Base-by-base conservation (phyloP, 2,329 filamentous ascomycete genomes). In the Dendryphion nanum region DNA sequence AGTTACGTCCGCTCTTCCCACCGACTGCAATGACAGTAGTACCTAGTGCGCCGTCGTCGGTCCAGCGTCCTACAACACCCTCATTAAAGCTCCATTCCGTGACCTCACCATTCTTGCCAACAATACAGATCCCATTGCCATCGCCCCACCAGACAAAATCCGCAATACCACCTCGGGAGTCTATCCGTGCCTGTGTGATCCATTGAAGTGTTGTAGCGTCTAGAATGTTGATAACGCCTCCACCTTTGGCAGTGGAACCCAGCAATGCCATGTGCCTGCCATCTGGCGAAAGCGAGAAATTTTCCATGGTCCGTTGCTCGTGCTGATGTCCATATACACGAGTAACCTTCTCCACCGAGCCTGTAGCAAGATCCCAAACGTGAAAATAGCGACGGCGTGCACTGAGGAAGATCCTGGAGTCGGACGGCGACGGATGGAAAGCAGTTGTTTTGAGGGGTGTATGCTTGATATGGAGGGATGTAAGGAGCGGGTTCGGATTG, bases 141-240 rank as follows among this genome's bases (percentile, higher is more conserved):
- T 88, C 82, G 37, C 81, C 77, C 90, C 90, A 96, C 93, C 93
- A 98, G 1, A 81, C 82, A 57, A 96, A 94, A 64, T 96, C 91
- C 1, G 88, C 85, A 33, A 97, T 83, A 24, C 90, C 90, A 35
- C 89, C 83, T 33, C 80, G 77, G 48, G 86, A 85, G 56, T 96
- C 88, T 31, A 96, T 75, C 26, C 90, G 79, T 12, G 86, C 88
- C 48, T 91, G 83, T 0, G 85, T 80, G 32, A 89, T 74, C 91
- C 91, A 97, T 69, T 96, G 91, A 59, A 86, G 82, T 0, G 90
- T 91, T 17, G 70, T 73, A 2, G 85, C 82, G 67, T 85, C 85
- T 18, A 98, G 71, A 17, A 98, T 73, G 64, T 95, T 96, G 67
- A 98, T 78, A 37, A 88, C 76, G 52, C 93, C 93, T 40, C 90